Evolutionary conservation across 1,139 yeast species (phyloP).

Genomic region (Kurtzmaniella quercitrusa): DNA sequence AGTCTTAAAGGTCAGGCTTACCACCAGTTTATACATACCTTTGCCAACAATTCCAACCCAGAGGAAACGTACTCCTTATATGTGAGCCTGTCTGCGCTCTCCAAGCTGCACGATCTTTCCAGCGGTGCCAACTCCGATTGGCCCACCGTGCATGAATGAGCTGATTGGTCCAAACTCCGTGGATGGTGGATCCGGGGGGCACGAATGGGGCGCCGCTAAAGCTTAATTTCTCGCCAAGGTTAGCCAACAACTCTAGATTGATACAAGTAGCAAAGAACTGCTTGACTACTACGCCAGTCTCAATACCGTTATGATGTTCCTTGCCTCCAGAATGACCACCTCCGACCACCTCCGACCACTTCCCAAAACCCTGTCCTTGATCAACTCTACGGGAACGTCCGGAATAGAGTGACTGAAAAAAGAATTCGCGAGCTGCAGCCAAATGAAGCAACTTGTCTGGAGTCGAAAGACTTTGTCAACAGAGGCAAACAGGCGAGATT

Average conservation of each 20-base stretch:
- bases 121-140: conserved; percentile 3
- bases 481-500: no score
- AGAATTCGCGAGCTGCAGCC: not conserved
- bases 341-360: no score
- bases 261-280: no score
- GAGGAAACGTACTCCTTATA: not conserved
- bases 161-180: conserved; percentile 3
- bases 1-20: no score
- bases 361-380: no score
- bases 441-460: not conserved
- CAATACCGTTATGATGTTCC: not conserved
- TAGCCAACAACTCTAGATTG: no score
- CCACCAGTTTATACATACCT: not conserved
- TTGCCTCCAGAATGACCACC: not conserved
- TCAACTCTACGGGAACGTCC: not conserved
- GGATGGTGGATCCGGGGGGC: conserved; percentile 1
- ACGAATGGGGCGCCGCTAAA: conserved; percentile 1
- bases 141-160: not conserved
- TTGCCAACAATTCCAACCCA: not conserved
- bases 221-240: not conserved
- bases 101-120: not conserved
- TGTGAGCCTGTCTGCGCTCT: not conserved
- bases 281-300: not conserved
- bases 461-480: not conserved
- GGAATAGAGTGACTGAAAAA: not conserved